phyloP scores from a whole-genome alignment of 257 asterid species.

The Paraleonurus japonicus region DNA sequence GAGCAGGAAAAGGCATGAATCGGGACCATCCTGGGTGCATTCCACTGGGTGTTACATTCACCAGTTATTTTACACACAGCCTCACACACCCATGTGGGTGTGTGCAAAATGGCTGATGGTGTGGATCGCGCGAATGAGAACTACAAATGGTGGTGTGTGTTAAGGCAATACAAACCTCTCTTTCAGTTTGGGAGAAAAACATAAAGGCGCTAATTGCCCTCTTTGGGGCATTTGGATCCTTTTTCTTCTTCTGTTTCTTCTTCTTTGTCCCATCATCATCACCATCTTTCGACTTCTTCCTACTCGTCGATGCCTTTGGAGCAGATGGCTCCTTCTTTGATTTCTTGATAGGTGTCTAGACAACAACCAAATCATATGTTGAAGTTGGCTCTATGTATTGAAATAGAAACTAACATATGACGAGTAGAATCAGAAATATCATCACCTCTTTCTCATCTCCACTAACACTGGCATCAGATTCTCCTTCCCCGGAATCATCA shows the following conservation, averaged over 20 bases:
- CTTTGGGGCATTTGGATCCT: slow-evolving; percentile 95
- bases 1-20: neutral
- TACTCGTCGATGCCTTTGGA: slow-evolving; percentile 57
- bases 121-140: neutral
- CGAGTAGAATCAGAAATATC: neutral
- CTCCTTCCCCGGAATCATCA: slow-evolving; percentile 89
- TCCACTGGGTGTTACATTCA: neutral
- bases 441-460: slow-evolving; percentile 67
- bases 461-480: slow-evolving; percentile 67
- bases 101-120: neutral
- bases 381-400: slow-evolving; percentile 23
- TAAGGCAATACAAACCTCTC: slow-evolving; percentile 59
- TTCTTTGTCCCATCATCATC: slow-evolving; percentile 65
- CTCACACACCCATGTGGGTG: neutral
- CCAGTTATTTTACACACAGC: neutral
- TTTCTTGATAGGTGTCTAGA: slow-evolving; percentile 57
- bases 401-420: neutral
- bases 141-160: neutral
- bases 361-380: slow-evolving; percentile 16
- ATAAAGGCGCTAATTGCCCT: slow-evolving; percentile 80
- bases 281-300: slow-evolving; percentile 61
- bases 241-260: slow-evolving; percentile 83
- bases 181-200: slow-evolving; percentile 79
- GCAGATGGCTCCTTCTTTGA: slow-evolving; percentile 58
- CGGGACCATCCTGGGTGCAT: neutral